Base-by-base conservation (phyloP, 768 basidiomycete species). In the Rubroboletus pulcherrimus region DNA sequence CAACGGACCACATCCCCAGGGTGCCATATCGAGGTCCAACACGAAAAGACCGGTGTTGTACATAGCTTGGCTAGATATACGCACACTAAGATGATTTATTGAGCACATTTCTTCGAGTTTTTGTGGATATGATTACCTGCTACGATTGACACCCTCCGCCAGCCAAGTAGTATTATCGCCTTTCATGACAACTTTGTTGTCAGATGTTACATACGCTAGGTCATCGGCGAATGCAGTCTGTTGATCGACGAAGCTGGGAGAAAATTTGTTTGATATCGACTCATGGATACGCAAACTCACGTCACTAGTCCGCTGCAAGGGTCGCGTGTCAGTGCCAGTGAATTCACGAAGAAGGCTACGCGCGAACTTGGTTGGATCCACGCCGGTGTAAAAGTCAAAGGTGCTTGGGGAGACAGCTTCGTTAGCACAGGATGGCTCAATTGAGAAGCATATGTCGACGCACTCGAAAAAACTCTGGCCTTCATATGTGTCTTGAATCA, bases 41-140 rank as follows among this genome's bases (percentile, higher is more conserved):
- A 96, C 80, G 66, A 94, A 92, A 21, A 96, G 75, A 31, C 93
- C 93, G 10, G 86, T 83, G 56, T 83, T 87, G 66, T 89, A 91
- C 44, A 74, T 66, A 7, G 77, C 75, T 38, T 78, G 65, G 59
- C 85, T 87, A 44, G 82, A 83, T 68, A 96, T 85, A 43, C 93
- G 86, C 55, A 96, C 86, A 61, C 93, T 89, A 24, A 39, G 33
- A 51, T 43, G 34, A 17, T 48, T 7, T 9, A 4, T 35, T 48
- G 17, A 56, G 45, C 43, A 35, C 12, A 33, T 31, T 57, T 29
- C 37, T 30, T 41, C 24, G 11, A 33, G 67, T 29, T 15, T 14
- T 55, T 5, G 21, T 29, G 11, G 21, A 33, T 21, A 21, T 12
- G 41, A 29, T 39, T 51, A 86, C 89, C 89, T 91, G 57, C 78